Base-by-base conservation (phyloP, 2,329 filamentous ascomycete genomes). In the Cladosporium sp. region DNA sequence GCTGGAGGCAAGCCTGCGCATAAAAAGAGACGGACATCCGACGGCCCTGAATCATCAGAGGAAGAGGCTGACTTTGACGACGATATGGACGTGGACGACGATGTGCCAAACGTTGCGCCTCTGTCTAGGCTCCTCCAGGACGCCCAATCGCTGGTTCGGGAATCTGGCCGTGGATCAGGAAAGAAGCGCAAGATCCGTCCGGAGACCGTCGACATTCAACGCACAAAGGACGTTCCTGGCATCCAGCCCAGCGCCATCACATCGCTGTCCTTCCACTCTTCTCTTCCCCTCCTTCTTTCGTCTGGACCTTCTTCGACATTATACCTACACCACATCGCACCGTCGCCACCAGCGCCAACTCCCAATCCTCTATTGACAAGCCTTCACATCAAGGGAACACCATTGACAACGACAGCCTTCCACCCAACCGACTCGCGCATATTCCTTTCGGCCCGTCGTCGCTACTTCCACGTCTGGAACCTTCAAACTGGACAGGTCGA, bases 401-500 rank as follows among this genome's bases (percentile, higher is more conserved):
- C 93, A n/a, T 85, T 99, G 63, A 88, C 90, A 66, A 92, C 90
- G 15, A 92, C 93, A 7, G 86, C 90, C 44, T 98, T 99, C 78
- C 83, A 93, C 66, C 86, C 77, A 2, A 73, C 63, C 15, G 92
- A 91, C 69, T 88, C 90, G 69, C 90, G 90, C 72, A 90, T 99
- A 71, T 92, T 97, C 78, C 91, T 97, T 67, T 91, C 93, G 21
- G 93, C 93, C 44, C 90, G 94, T 41, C 88, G 95, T 59, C 89
- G 89, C 69, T 98, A 93, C 82, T 97, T 98, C 79, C 95, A 98
- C 80, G 89, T 90, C 71, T 99, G 95, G 95, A 90, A 98, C 74
- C 85, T 99, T 28, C 83, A 90, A 52, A 89, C 90, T 0, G 95
- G 95, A 52, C 82, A 84, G 14, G 88, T 99, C 59, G 90, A 94